phyloP scores from a whole-genome alignment of 768 basidiomycete species.

The Boletus insuetus region DNA sequence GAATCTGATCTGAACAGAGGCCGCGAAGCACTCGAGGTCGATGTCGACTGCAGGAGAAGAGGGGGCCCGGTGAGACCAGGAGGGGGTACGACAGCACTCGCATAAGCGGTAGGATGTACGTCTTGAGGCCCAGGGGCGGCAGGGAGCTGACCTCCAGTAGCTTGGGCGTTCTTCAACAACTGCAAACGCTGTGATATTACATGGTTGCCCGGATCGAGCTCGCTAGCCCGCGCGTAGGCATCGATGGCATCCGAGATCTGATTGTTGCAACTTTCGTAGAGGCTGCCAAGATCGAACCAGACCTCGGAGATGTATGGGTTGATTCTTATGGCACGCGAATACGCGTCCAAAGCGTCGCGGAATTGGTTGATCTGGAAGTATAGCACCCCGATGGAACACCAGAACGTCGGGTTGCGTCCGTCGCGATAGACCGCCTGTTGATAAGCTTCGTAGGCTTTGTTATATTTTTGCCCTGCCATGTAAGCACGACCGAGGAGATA shows the following conservation, averaged over 20 bases:
- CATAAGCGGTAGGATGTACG: slow-evolving; percentile 94
- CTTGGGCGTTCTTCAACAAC: slow-evolving; percentile 76
- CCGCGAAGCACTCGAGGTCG: slow-evolving; percentile 24
- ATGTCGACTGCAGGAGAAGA: slow-evolving; percentile 51
- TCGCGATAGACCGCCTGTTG: slow-evolving; percentile 99
- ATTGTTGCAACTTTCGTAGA: slow-evolving; percentile 99
- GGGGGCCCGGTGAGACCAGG: slow-evolving; percentile 67
- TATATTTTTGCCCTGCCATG: slow-evolving; percentile 98
- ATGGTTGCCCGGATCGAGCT: slow-evolving; percentile 84
- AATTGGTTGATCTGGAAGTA: slow-evolving; percentile 99
- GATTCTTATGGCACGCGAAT: slow-evolving; percentile 97
- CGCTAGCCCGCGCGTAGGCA: slow-evolving; percentile 92
- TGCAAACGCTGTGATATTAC: slow-evolving; percentile 80
- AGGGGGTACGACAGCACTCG: slow-evolving; percentile 71
- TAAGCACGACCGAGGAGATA: slow-evolving; percentile 97
- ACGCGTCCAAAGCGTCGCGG: slow-evolving; percentile 97
- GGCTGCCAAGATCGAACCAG: slow-evolving; percentile 89
- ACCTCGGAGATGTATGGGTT: slow-evolving; percentile 91
- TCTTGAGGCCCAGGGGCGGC: slow-evolving; percentile 93
- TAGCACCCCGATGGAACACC: slow-evolving; percentile 98
- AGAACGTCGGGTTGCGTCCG: slow-evolving; percentile 97
- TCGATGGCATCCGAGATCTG: slow-evolving; percentile 99
- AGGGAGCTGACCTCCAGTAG: slow-evolving; percentile 68
- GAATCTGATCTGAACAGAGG: slow-evolving; percentile 68
- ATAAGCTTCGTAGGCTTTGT: slow-evolving; percentile 99